Evolutionary conservation across 768 basidiomycete genomes (phyloP), one percentile per base, ranked within the genome.

Genomic region (Lactarius psammicola): DNA sequence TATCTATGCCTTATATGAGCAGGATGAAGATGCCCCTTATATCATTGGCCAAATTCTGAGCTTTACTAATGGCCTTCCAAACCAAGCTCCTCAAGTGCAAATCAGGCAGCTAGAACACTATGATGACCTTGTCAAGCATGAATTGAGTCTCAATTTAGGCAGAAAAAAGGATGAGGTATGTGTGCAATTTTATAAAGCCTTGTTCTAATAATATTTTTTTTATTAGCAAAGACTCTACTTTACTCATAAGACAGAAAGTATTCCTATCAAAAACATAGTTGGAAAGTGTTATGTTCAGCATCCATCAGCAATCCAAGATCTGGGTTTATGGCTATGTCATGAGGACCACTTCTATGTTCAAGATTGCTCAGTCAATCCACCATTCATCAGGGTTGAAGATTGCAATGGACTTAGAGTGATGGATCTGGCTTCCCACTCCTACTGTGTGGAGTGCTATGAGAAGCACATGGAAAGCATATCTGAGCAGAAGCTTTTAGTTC

Each of bases 21-120:
- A 70, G 17, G 68, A 69, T 13, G 68, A 76, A 13, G 63, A 72
- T 18, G 70, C 72, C 10, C 71, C 82, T 0, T 78, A 87, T 51
- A 72, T 77, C 6, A 83, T 91, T 60, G 87, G 80, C 0, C 88
- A 89, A 68, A 83, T 92, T 44, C 66, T 77, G 18, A 71, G 75
- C 4, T 72, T 88, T 31, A 58, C 64, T 23, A 68, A 67, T 69
- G n/a, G 72, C 72, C 31, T 56, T 13, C 23, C n/a, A 49, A 69
- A 64, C 7, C 51, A 65, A 30, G 69, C 73, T 17, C 63, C 67
- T 10, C 72, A 81, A 49, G 70, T 77, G 4, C 70, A 74, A 9
- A 77, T 89, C 15, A 78, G 70, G 15, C 67, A 76, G n/a, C 80
- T 84, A 49, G 79, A 78, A 2, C 79, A 86, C 2, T 79, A 80